A percentile compares a stretch with the other conserved stretches of the same genome.
These are phyloP conservation scores for Begonia masoniana DNA, from an alignment of 306 rosid species.

Conservation along the genomic window DNA sequence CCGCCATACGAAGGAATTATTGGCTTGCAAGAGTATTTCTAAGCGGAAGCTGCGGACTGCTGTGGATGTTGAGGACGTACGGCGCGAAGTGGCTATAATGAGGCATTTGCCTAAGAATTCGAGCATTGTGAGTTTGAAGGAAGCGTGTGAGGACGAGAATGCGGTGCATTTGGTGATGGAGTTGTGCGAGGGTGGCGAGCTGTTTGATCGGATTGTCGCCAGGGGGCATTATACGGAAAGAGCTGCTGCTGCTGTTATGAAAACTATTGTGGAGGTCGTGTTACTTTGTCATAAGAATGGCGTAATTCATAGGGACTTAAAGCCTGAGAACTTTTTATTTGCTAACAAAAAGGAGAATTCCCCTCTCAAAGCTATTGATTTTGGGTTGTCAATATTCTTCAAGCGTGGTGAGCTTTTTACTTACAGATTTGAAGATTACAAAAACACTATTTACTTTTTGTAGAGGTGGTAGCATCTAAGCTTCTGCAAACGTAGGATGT, in stretches of 20 bases:
- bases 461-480: no score
- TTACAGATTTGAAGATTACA: no score
- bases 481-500: no score
- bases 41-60: slow-evolving; percentile 78
- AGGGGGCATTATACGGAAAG: slow-evolving; percentile 83
- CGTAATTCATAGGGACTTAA: slow-evolving; percentile 63
- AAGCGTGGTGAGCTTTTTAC: slow-evolving; percentile 51
- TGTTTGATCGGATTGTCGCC: slow-evolving; percentile 60
- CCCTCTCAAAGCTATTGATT: slow-evolving; percentile 83
- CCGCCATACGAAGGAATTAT: slow-evolving; percentile 44
- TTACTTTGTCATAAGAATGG: slow-evolving; percentile 65
- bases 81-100: slow-evolving; percentile 90
- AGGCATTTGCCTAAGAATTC: slow-evolving; percentile 68
- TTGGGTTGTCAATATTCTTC: slow-evolving; percentile 80
- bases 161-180: slow-evolving; percentile 38
- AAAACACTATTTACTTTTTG: slow-evolving; percentile 10
- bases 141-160: slow-evolving; percentile 23
- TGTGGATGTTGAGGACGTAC: slow-evolving; percentile 71
- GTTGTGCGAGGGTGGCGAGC: slow-evolving; percentile 74
- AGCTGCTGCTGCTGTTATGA: slow-evolving; percentile 57
- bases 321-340: no score
- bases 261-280: slow-evolving; percentile 80
- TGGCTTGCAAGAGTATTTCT: slow-evolving; percentile 87
- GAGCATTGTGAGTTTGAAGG: slow-evolving; percentile 20
- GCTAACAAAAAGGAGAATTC: slow-evolving; percentile 50